These are phyloP conservation scores for Podaxis pistillaris DNA, from an alignment of 768 basidiomycete species.

Conservation along the genomic window DNA sequence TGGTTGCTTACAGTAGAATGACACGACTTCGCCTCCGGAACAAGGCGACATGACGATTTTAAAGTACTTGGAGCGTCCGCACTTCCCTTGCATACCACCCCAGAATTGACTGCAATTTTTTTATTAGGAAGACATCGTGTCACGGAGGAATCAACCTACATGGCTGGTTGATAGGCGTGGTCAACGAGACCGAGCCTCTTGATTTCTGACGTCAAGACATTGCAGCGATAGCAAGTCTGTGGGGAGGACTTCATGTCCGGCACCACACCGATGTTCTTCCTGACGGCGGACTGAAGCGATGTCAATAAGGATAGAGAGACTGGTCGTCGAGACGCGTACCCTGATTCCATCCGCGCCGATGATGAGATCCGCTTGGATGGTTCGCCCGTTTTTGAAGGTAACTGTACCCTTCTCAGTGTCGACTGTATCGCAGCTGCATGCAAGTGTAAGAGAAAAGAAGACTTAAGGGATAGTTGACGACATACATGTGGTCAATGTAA, in stretches of 20 bases:
- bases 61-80: slow-evolving; percentile 31
- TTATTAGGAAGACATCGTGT: neutral
- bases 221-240: slow-evolving; percentile 33
- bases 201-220: slow-evolving; percentile 26
- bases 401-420: slow-evolving; percentile 23
- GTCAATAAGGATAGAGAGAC: neutral
- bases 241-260: slow-evolving; percentile 29
- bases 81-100: slow-evolving; percentile 28
- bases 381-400: slow-evolving; percentile 26
- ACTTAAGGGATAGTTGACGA: neutral
- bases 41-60: slow-evolving; percentile 35
- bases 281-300: slow-evolving; percentile 23
- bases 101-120: slow-evolving; percentile 27
- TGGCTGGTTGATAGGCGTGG: slow-evolving; percentile 29
- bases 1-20: slow-evolving; percentile 26
- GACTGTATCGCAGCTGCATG: slow-evolving; percentile 23
- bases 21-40: slow-evolving; percentile 28
- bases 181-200: slow-evolving; percentile 28
- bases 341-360: slow-evolving; percentile 33
- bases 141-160: slow-evolving; percentile 19
- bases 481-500: slow-evolving; percentile 25
- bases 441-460: neutral
- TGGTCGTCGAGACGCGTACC: slow-evolving; percentile 17
- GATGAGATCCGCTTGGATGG: slow-evolving; percentile 27
- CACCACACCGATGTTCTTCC: slow-evolving; percentile 24